Evolutionary conservation across 805 yeast species (phyloP).

Genomic region (Candida maesae): DNA sequence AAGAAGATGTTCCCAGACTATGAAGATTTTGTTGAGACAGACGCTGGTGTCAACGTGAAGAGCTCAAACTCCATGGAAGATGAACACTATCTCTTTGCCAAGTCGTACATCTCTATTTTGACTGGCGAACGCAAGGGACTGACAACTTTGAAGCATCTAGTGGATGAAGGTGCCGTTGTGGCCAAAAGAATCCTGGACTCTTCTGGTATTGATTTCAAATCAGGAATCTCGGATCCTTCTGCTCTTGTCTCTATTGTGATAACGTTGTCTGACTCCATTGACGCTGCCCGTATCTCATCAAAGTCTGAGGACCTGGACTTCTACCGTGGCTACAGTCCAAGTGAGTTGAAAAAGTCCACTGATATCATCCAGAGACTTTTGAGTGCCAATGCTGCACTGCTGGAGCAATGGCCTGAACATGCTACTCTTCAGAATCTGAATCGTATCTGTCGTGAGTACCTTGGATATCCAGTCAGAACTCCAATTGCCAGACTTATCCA

Average conservation of each 20-base stretch:
- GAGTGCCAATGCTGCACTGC: slow-evolving; percentile 42
- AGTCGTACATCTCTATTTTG: slow-evolving; percentile 44
- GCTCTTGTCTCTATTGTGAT: slow-evolving; percentile 34
- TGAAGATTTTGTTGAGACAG: slow-evolving; percentile 54
- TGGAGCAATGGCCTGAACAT: slow-evolving; percentile 90
- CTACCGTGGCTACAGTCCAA: slow-evolving; percentile 57
- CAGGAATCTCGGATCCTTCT: slow-evolving; percentile 27
- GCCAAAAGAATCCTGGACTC: slow-evolving; percentile 29
- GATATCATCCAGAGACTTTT: slow-evolving; percentile 41
- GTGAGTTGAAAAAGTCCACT: slow-evolving; percentile 61
- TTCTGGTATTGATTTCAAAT: slow-evolving; percentile 18
- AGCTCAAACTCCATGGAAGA: slow-evolving; percentile 38
- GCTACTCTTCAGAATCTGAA: slow-evolving; percentile 72
- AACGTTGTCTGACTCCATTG: slow-evolving; percentile 33
- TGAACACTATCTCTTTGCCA: slow-evolving; percentile 45
- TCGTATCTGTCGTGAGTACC: slow-evolving; percentile 61
- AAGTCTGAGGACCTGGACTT: slow-evolving; percentile 45
- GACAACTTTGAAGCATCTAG: slow-evolving; percentile 26
- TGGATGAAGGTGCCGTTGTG: slow-evolving; percentile 39
- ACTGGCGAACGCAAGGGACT: slow-evolving; percentile 17
- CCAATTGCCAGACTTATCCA: slow-evolving; percentile 77
- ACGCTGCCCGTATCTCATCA: slow-evolving; percentile 26
- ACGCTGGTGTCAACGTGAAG: slow-evolving; percentile 23
- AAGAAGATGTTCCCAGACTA: slow-evolving; percentile 81
- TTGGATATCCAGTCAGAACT: slow-evolving; percentile 55